Percentiles rank a stretch among this genome's conserved stretches.
These are phyloP conservation scores for Dinochytrium kinnereticum DNA, from an alignment of 371 early-diverging fungal genomes.

Conservation along the genomic window DNA sequence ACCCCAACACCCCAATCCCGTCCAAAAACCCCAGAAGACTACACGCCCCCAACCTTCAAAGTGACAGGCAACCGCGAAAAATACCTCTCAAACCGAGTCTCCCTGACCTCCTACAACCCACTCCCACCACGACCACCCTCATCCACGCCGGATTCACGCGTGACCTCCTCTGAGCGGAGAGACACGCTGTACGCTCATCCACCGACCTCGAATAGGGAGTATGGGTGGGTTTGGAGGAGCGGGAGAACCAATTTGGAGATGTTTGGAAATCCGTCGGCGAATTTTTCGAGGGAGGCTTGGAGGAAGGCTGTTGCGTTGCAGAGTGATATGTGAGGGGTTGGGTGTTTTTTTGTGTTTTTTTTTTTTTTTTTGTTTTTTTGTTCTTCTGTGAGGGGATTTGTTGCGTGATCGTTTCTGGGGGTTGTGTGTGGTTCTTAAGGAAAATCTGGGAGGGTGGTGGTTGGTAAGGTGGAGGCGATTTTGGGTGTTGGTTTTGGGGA, in stretches of 20 bases:
- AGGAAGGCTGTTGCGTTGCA: constrained; percentile 21
- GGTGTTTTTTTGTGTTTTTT: too few species aligned
- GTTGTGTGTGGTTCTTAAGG: too few species aligned
- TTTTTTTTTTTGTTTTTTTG: too few species aligned
- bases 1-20: constrained; percentile 18
- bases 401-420: too few species aligned
- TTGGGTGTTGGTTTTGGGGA: too few species aligned
- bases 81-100: constrained; percentile 9
- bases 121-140: background rate
- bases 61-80: constrained; percentile 27
- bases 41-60: constrained; percentile 28
- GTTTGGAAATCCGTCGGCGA: constrained; percentile 39
- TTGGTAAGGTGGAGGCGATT: too few species aligned
- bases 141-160: constrained; percentile 5
- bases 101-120: constrained; percentile 1
- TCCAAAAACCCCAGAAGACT: background rate
- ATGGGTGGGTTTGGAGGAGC: constrained; percentile 34
- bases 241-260: constrained; percentile 26
- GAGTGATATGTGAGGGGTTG: too few species aligned
- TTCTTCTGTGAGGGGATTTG: too few species aligned
- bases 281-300: constrained; percentile 38
- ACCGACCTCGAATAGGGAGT: constrained; percentile 37
- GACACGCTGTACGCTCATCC: constrained; percentile 25
- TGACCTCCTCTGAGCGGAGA: background rate
- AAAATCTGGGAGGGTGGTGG: too few species aligned